These are phyloP conservation scores for Murraya paniculata DNA, from an alignment of 345 rosid species.

Conservation along the genomic window DNA sequence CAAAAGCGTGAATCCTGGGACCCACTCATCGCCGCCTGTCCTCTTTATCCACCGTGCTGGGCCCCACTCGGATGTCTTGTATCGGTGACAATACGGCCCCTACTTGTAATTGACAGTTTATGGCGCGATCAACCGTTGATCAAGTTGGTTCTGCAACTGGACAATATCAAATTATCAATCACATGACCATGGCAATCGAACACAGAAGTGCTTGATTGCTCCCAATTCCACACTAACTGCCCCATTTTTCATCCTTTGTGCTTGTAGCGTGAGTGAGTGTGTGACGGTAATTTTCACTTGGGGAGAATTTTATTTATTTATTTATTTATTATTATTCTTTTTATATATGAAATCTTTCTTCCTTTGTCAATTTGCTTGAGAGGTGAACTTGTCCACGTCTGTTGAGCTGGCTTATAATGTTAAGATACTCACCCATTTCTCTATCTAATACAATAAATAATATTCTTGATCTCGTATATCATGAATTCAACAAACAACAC, in stretches of 20 bases:
- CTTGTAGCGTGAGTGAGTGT: too few relatives aligned
- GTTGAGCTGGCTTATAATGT: neutral
- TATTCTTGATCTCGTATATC: neutral
- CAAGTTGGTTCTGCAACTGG: too few relatives aligned
- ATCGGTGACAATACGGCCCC: neutral
- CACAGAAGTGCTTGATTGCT: too few relatives aligned
- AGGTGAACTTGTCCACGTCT: constrained; percentile 1
- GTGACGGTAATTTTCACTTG: too few relatives aligned
- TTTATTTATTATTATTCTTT: too few relatives aligned
- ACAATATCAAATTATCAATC: neutral
- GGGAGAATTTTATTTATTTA: neutral
- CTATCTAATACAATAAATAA: neutral
- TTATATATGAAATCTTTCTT: too few relatives aligned
- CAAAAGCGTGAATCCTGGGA: neutral
- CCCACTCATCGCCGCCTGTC: neutral
- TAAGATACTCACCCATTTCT: neutral
- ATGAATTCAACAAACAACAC: neutral
- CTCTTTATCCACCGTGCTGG: neutral
- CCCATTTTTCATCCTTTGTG: too few relatives aligned
- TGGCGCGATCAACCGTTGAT: neutral
- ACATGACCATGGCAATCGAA: neutral
- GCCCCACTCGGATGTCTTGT: neutral
- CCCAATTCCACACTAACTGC: neutral
- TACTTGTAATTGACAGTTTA: neutral
- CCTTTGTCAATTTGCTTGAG: neutral